Evolutionary conservation across 106 monocot species (phyloP).

Genomic region (Agapanthus africanus): DNA sequence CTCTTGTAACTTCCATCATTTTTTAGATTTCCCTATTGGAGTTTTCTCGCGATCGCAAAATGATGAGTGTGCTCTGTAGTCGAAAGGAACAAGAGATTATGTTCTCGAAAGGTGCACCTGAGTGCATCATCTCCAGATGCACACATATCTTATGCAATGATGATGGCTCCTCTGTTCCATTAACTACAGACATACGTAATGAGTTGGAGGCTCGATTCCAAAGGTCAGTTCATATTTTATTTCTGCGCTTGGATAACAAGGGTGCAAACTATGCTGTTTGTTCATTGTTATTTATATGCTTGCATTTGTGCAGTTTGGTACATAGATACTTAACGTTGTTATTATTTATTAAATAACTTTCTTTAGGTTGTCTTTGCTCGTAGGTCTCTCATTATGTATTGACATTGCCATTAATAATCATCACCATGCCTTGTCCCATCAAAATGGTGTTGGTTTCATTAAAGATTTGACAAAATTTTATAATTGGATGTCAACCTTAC

Average conservation of each 20-base stretch:
- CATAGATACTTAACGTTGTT: neutral
- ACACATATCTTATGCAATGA: constrained; percentile 95
- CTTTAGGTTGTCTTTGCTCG: neutral
- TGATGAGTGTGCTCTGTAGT: constrained; percentile 98
- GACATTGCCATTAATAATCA: no score
- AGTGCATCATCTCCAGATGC: constrained; percentile 86
- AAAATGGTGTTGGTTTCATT: neutral
- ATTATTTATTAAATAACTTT: no score
- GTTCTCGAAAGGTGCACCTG: constrained; percentile 99
- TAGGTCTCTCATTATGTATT: neutral
- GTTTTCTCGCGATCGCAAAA: constrained; percentile 95
- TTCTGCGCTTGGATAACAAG: neutral
- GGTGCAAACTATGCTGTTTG: neutral
- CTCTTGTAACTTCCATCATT: no score
- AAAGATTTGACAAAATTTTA: neutral
- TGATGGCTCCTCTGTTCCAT: constrained; percentile 92
- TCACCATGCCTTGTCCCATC: neutral
- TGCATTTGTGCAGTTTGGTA: neutral
- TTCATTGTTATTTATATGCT: neutral
- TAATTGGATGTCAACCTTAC: neutral
- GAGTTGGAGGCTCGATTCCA: constrained; percentile 81
- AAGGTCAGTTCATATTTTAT: constrained; percentile 34
- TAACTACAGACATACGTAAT: constrained; percentile 76
- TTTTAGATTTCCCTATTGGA: constrained; percentile 70
- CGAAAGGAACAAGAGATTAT: constrained; percentile 95